phyloP scores from a whole-genome alignment of 805 yeast species.

The Torulaspora gathmanii region DNA sequence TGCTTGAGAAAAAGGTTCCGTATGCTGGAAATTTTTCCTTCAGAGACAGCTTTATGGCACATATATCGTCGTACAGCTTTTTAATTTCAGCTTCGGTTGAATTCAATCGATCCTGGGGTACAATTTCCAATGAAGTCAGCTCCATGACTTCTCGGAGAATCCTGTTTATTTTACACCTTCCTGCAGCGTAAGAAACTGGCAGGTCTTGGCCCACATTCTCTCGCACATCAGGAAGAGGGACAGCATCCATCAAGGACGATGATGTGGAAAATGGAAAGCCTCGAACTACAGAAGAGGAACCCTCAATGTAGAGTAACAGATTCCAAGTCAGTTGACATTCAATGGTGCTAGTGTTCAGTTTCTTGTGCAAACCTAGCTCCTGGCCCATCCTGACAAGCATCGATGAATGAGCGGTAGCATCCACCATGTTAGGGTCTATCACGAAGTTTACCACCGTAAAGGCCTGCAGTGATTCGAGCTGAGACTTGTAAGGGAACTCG shows the following conservation, averaged over 20 bases:
- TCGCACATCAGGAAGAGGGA: slow-evolving; percentile 10
- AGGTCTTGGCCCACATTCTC: neutral
- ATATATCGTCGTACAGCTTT: slow-evolving; percentile 14
- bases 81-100: slow-evolving; percentile 6
- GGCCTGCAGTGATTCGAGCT: slow-evolving; percentile 26
- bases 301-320: slow-evolving; percentile 27
- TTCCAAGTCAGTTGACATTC: slow-evolving; percentile 22
- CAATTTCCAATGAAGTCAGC: slow-evolving; percentile 9
- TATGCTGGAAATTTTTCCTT: slow-evolving; percentile 4
- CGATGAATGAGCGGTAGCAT: slow-evolving; percentile 23
- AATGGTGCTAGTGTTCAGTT: neutral
- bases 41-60: slow-evolving; percentile 11
- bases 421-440: slow-evolving; percentile 31
- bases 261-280: slow-evolving; percentile 27
- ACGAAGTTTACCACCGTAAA: slow-evolving; percentile 25
- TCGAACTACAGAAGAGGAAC: slow-evolving; percentile 31
- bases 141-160: slow-evolving; percentile 23
- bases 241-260: slow-evolving; percentile 9
- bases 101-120: slow-evolving; percentile 7
- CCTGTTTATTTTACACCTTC: slow-evolving; percentile 24
- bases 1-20: slow-evolving; percentile 23
- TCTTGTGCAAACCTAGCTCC: slow-evolving; percentile 24
- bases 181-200: slow-evolving; percentile 24
- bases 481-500: slow-evolving; percentile 23
- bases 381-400: slow-evolving; percentile 29